Evolutionary conservation across 805 yeast species (phyloP).

Genomic region (Gaillardinia entomophila): DNA sequence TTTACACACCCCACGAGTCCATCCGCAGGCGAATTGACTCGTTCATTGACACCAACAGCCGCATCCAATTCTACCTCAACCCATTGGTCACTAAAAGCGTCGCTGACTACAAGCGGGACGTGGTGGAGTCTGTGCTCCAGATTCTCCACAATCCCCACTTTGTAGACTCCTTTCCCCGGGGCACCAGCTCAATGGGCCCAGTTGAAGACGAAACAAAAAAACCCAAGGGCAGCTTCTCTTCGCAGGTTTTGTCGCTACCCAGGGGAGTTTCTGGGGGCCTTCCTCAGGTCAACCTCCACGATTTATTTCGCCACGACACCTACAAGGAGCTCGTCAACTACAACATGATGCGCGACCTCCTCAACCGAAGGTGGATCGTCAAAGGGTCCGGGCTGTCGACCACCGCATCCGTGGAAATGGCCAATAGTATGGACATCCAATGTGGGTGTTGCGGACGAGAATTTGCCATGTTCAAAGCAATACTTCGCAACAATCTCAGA

Average conservation of each 20-base stretch:
- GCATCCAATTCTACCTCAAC: conserved; percentile 8
- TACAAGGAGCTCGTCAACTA: conserved; percentile 8
- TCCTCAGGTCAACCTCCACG: conserved; percentile 4
- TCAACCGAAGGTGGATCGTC: neutral
- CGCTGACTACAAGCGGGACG: conserved; percentile 5
- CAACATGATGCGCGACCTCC: conserved; percentile 3
- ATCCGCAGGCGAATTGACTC: neutral
- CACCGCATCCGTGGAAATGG: conserved; percentile 1
- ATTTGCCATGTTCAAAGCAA: conserved; percentile 1
- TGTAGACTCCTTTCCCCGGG: neutral
- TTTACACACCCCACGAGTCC: conserved; percentile 2
- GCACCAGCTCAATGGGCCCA: conserved; percentile 1
- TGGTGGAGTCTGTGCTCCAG: conserved; percentile 2
- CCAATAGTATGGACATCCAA: conserved; percentile 2
- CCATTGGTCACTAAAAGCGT: conserved; percentile 6
- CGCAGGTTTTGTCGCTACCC: neutral
- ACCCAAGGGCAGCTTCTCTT: neutral
- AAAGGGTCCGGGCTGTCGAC: neutral
- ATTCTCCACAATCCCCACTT: neutral
- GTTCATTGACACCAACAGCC: conserved; percentile 4
- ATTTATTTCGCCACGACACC: conserved; percentile 5
- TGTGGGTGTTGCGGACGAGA: conserved; percentile 6
- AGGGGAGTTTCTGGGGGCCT: conserved; percentile 1
- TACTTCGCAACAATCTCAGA: no score
- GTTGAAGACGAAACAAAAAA: conserved; percentile 1